Evolutionary conservation across 345 rosid genomes (phyloP).

Genomic region (Eucalyptus sideroxylon): DNA sequence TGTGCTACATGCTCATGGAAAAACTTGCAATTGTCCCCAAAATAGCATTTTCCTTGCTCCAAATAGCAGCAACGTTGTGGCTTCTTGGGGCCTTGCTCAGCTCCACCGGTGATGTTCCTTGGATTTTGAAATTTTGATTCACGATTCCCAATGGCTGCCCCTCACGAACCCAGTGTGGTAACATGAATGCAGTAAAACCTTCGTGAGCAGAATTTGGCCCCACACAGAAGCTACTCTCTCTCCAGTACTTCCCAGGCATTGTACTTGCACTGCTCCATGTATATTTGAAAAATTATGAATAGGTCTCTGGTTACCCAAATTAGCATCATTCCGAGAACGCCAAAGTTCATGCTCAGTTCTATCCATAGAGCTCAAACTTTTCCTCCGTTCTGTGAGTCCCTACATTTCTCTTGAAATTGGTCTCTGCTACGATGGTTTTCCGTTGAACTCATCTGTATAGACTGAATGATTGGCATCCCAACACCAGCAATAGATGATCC

Average conservation of each 20-base stretch:
- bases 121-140: not conserved
- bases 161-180: not conserved
- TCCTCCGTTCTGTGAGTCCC: not conserved
- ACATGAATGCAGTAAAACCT: not conserved
- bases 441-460: not conserved
- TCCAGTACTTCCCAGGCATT: not conserved
- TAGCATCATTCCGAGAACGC: not conserved
- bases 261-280: not conserved
- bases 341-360: not conserved
- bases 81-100: not conserved
- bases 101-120: not conserved
- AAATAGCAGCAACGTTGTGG: constrained; percentile 15
- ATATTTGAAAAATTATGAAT: not conserved
- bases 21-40: constrained; percentile 36
- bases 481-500: not conserved
- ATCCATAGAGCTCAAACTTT: not conserved
- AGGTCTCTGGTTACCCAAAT: not conserved
- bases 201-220: not conserved
- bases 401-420: not conserved
- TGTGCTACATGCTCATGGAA: constrained; percentile 7
- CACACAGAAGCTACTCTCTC: not conserved
- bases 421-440: not conserved
- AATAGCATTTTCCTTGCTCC: constrained; percentile 26
- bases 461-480: not conserved
- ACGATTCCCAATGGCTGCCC: constrained; percentile 5